Evolutionary conservation across 441 rosid species (phyloP).

Genomic region (Cnidoscolus chayamansa): DNA sequence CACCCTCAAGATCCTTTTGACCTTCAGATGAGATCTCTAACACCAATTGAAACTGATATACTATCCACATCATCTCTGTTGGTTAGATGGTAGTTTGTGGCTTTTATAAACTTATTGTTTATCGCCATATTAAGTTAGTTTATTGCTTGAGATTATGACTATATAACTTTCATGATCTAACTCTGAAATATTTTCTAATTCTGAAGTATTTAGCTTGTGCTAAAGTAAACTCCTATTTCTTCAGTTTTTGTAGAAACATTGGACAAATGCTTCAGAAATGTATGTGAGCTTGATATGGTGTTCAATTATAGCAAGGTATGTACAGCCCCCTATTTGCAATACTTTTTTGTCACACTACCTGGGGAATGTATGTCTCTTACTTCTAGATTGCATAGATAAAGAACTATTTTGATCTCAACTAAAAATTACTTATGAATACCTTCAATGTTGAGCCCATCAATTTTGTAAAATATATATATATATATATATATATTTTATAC

Average conservation of each 20-base stretch:
- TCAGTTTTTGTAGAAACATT: conserved; percentile 93
- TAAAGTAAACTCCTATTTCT: conserved; percentile 23
- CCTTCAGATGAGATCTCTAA: neutral
- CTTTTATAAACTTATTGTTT: neutral
- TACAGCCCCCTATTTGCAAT: neutral
- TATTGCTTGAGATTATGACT: neutral
- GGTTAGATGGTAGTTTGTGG: neutral
- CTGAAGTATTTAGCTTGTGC: conserved; percentile 14
- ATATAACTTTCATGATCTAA: neutral
- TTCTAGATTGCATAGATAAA: neutral
- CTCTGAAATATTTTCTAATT: neutral
- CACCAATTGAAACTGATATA: neutral
- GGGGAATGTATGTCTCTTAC: neutral
- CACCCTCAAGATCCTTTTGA: neutral
- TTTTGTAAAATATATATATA: neutral
- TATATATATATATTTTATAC: neutral
- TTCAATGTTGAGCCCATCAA: neutral
- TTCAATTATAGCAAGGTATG: conserved; percentile 88
- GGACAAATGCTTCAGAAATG: conserved; percentile 98
- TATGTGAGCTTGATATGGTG: conserved; percentile 88
- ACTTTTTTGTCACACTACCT: neutral
- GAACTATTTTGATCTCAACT: neutral
- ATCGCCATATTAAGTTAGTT: neutral
- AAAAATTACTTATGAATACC: neutral
- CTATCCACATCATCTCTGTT: neutral